These are phyloP conservation scores for Porogramme epimiltina DNA, from an alignment of 1,284 basidiomycete genomes.

Conservation along the genomic window DNA sequence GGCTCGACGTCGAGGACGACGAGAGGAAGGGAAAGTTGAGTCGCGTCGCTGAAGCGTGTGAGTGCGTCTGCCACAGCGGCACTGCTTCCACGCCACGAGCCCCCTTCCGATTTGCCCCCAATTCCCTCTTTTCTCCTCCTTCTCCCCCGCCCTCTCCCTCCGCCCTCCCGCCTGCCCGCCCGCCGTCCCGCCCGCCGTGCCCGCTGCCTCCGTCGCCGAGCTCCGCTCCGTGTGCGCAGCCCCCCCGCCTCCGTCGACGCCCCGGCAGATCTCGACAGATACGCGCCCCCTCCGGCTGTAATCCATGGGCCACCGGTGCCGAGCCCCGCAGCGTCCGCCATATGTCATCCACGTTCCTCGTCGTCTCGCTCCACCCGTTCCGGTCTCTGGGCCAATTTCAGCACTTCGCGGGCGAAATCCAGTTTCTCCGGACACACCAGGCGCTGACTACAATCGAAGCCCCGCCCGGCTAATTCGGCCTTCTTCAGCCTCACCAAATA, in stretches of 20 bases:
- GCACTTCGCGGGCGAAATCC: neutral
- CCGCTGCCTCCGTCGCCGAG: neutral
- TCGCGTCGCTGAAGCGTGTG: constrained; percentile 28
- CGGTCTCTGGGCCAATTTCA: neutral
- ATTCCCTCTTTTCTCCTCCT: constrained; percentile 1
- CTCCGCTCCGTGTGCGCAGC: neutral
- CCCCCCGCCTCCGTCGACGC: neutral
- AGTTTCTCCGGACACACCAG: neutral
- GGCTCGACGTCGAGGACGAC: constrained; percentile 14
- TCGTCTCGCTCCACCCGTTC: too few species aligned
- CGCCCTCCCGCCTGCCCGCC: neutral
- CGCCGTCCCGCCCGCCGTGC: neutral
- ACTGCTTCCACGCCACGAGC: constrained; percentile 29
- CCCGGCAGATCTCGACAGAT: neutral
- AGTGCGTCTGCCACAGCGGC: constrained; percentile 28
- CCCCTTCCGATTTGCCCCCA: constrained; percentile 18
- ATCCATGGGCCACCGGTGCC: too few species aligned
- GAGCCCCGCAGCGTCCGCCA: too few species aligned
- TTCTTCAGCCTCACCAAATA: neutral
- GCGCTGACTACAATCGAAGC: neutral
- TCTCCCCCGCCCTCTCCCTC: neutral
- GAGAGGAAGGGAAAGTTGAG: constrained; percentile 22
- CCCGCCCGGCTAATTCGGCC: neutral
- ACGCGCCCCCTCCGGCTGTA: neutral
- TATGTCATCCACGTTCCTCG: too few species aligned